A percentile compares a stretch with the other conserved stretches of the same genome.
These are phyloP conservation scores for Ailanthus altissimus DNA, from an alignment of 345 rosid genomes.

Conservation along the genomic window DNA sequence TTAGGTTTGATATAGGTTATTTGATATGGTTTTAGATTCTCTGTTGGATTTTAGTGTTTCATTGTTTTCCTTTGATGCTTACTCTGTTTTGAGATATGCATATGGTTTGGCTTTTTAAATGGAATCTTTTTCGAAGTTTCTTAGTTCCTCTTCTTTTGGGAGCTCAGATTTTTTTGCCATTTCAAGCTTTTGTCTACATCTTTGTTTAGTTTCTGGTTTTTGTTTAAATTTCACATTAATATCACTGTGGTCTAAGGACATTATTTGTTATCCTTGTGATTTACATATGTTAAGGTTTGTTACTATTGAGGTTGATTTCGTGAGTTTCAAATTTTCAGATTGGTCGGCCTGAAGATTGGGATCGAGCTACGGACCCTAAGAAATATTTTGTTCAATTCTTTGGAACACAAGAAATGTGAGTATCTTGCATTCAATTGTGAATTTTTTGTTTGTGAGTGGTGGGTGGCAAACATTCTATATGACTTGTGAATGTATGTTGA, in stretches of 20 bases:
- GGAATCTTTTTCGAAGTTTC: neutral
- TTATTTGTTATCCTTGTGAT: neutral
- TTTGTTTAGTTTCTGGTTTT: neutral
- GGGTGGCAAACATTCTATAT: neutral
- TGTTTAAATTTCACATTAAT: neutral
- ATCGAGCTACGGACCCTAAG: constrained; percentile 67
- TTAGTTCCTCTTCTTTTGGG: neutral
- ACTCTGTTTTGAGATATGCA: neutral
- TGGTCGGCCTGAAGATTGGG: constrained; percentile 82
- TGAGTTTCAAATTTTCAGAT: constrained; percentile 62
- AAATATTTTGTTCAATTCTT: constrained; percentile 82
- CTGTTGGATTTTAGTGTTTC: neutral
- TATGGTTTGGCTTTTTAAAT: neutral
- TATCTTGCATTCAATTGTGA: constrained; percentile 13
- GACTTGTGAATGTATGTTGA: constrained; percentile 5
- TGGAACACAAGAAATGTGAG: constrained; percentile 95
- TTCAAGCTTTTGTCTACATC: neutral
- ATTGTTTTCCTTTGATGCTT: neutral
- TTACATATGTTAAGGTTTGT: constrained; percentile 1
- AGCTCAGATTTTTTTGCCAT: neutral
- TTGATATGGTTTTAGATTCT: neutral
- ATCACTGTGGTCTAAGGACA: constrained; percentile 6
- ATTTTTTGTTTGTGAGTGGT: neutral
- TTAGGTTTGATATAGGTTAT: neutral
- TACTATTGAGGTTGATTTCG: constrained; percentile 18